Base-by-base conservation (phyloP, 805 yeast genomes). In the Nakazawaea pomicola region DNA sequence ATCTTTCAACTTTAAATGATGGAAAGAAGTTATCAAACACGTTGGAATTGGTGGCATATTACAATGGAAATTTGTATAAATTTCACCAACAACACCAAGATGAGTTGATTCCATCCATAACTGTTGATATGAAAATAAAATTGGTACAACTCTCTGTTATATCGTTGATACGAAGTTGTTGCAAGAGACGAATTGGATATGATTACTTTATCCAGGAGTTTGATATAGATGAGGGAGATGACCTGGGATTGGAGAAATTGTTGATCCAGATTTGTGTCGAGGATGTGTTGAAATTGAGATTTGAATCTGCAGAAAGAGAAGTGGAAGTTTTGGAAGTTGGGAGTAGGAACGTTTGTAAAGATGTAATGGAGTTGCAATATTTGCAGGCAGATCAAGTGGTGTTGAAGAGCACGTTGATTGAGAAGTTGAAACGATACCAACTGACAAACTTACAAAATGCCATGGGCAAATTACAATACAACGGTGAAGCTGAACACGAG, bases 11-110 rank as follows among this genome's bases (percentile, higher is more conserved):
- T 34, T 21, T 15, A 15, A 18, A 34, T 18, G 34, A 35, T 12
- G n/a, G 25, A 17, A n/a, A 17, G 10, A 32, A 25, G 18, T 14
- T 43, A 19, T 29, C 29, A 14, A 31, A 33, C 19, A 37, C 54
- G 10, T 34, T 56, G 12, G 62, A 58, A 46, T 30, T 59, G 12
- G 58, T 40, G 44, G 46, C 60, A 2, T 59, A 53, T 49, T 37
- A 42, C 17, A 11, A 15, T 8, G 45, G 45, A 1, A 37, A 42
- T 20, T 15, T 42, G n/a, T 33, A 17, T 14, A 18, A 29, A 7
- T 28, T 20, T 17, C 23, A 25, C 29, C 24, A 11, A 4, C 5
- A 4, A 8, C 17, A 29, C 21, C 14, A 16, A 8, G 43, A 34
- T 12, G 15, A 29, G 16, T 21, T 34, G 17, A 30, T n/a, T n/a